Evolutionary conservation across 164 flowering plant species (phyloP).

Genomic region (Kingdonia uniflora): DNA sequence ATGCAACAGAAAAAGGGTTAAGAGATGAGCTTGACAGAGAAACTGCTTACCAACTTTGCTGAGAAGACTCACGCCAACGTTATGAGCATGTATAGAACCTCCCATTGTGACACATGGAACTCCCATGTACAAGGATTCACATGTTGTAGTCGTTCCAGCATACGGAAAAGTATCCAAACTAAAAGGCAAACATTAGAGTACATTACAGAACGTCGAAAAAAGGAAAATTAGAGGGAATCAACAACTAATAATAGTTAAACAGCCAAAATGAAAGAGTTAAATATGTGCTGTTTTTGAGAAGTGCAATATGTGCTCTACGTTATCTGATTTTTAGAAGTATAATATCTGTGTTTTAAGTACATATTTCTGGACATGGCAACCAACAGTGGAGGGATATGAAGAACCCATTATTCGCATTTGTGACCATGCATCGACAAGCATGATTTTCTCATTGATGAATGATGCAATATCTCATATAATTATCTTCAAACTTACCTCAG

Average conservation of each 20-base stretch:
- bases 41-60: conserved; percentile 61
- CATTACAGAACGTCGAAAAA: background rate
- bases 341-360: no score
- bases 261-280: no score
- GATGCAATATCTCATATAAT: no score
- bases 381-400: no score
- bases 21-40: background rate
- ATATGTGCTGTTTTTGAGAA: no score
- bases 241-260: background rate
- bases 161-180: conserved; percentile 99
- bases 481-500: no score
- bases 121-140: conserved; percentile 97
- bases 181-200: conserved; percentile 8
- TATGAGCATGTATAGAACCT: conserved; percentile 92
- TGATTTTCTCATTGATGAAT: no score
- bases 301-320: no score
- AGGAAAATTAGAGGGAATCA: background rate
- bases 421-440: no score
- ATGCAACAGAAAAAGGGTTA: background rate
- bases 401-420: no score
- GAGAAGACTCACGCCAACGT: conserved; percentile 95
- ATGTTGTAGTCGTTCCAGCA: conserved; percentile 97
- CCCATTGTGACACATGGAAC: conserved; percentile 98
- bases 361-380: no score
- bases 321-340: no score